phyloP scores from a whole-genome alignment of 177 flowering plant species.

The Vitis hybrid region DNA sequence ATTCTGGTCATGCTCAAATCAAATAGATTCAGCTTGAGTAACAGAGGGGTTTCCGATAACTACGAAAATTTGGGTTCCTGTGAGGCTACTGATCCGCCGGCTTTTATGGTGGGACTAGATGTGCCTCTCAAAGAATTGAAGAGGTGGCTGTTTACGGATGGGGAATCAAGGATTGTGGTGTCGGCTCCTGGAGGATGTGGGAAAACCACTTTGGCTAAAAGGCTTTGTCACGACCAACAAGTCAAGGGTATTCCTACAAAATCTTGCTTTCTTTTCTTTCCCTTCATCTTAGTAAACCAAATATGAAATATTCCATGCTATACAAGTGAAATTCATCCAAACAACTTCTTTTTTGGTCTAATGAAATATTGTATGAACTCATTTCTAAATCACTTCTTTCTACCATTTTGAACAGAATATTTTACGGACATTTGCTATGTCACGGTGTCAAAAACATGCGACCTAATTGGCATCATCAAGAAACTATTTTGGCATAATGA shows the following conservation, averaged over 20 bases:
- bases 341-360: too few species aligned
- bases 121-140: constrained; percentile 17
- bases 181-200: constrained; percentile 21
- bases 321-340: too few species aligned
- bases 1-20: neutral
- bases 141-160: neutral
- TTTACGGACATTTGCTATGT: constrained; percentile 22
- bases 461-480: constrained; percentile 13
- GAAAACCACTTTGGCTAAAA: constrained; percentile 19
- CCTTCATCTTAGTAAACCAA: too few species aligned
- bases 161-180: neutral
- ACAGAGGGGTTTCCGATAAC: neutral
- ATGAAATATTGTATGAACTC: too few species aligned
- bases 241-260: constrained; percentile 8
- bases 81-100: neutral
- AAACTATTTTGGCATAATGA: constrained; percentile 7
- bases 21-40: neutral
- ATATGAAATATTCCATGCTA: too few species aligned
- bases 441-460: constrained; percentile 21
- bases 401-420: constrained; percentile 12
- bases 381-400: neutral
- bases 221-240: constrained; percentile 10
- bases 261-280: too few species aligned
- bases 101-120: constrained; percentile 12
- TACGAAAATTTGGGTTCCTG: neutral